Evolutionary conservation across 495 filamentous ascomycete genomes (phyloP).

Genomic region (Aspergillus affinis): DNA sequence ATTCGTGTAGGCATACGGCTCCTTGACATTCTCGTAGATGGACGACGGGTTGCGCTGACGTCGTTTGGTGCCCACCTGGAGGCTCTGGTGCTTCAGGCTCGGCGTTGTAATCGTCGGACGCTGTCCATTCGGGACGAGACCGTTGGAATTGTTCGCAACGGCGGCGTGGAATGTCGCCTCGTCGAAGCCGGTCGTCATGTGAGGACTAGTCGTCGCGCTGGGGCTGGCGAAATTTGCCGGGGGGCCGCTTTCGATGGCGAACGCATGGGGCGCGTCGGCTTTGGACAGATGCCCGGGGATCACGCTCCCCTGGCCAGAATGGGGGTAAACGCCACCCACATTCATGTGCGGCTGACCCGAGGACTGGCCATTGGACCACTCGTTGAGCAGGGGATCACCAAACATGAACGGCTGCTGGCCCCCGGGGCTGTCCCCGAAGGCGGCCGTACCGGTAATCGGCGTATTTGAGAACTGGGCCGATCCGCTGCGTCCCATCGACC

Average conservation of each 20-base stretch:
- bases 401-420: slow-evolving; percentile 50
- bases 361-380: slow-evolving; percentile 43
- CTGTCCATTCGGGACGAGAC: slow-evolving; percentile 31
- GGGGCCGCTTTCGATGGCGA: slow-evolving; percentile 65
- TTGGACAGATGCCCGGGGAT: slow-evolving; percentile 45
- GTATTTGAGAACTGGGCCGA: slow-evolving; percentile 48
- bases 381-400: slow-evolving; percentile 47
- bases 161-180: slow-evolving; percentile 30
- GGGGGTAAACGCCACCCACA: slow-evolving; percentile 40
- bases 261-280: slow-evolving; percentile 60
- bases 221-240: slow-evolving; percentile 62
- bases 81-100: slow-evolving; percentile 47
- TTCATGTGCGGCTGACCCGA: slow-evolving; percentile 41
- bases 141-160: slow-evolving; percentile 33
- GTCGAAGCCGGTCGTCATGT: slow-evolving; percentile 43
- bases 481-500: slow-evolving; percentile 49
- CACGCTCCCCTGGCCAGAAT: slow-evolving; percentile 38
- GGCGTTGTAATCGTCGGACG: slow-evolving; percentile 43
- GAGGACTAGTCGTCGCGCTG: slow-evolving; percentile 50
- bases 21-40: slow-evolving; percentile 84
- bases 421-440: slow-evolving; percentile 45
- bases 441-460: slow-evolving; percentile 28
- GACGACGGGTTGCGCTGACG: slow-evolving; percentile 72
- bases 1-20: slow-evolving; percentile 85
- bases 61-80: slow-evolving; percentile 48